phyloP scores from a whole-genome alignment of 345 rosid species.

The Heritiera fomes region DNA sequence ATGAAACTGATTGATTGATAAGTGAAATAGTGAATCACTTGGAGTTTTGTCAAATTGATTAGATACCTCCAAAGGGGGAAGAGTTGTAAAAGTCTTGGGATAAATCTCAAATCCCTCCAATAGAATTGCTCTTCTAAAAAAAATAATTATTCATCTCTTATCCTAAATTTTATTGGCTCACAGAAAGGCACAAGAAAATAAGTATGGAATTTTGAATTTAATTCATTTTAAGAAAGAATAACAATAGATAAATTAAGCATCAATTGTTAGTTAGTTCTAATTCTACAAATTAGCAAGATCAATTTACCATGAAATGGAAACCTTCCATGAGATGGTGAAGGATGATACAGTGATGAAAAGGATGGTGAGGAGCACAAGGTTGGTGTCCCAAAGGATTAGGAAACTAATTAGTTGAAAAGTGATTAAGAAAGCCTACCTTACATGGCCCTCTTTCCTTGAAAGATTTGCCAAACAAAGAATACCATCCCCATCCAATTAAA shows the following conservation, averaged over 20 bases:
- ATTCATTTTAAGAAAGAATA: too few species aligned
- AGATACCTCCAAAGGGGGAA: too few species aligned
- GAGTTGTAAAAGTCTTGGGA: background rate
- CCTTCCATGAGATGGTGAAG: too few species aligned
- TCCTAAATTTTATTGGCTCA: background rate
- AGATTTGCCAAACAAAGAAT: slow-evolving; percentile 28
- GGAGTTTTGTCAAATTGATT: too few species aligned
- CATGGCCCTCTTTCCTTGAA: slow-evolving; percentile 24
- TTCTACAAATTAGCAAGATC: background rate
- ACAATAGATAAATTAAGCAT: too few species aligned
- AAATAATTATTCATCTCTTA: background rate
- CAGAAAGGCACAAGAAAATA: too few species aligned
- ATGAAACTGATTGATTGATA: too few species aligned
- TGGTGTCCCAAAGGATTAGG: slow-evolving; percentile 21
- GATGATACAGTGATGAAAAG: background rate
- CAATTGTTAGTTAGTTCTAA: background rate
- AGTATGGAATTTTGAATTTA: too few species aligned
- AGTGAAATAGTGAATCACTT: too few species aligned
- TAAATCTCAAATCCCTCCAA: too few species aligned
- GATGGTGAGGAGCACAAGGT: slow-evolving; percentile 35
- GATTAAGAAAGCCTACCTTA: slow-evolving; percentile 53
- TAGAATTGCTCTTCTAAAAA: too few species aligned
- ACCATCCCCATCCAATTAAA: background rate
- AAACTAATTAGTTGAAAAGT: slow-evolving; percentile 26
- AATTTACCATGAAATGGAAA: too few species aligned